These are phyloP conservation scores for Cyclotella atomus DNA, from an alignment of 108 stramenopile genomes.

Conservation along the genomic window DNA sequence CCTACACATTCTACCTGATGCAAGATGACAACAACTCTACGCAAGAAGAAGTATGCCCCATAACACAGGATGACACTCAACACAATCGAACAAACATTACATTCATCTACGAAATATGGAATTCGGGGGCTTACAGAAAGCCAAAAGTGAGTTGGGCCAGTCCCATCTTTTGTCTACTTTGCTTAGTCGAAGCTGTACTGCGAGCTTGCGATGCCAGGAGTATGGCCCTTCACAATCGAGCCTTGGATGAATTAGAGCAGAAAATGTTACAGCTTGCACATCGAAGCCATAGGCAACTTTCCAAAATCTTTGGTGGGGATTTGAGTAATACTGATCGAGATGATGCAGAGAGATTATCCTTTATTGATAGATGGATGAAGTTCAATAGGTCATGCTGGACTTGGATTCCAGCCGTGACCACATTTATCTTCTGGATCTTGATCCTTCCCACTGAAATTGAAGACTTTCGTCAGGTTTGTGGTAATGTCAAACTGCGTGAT, in stretches of 20 bases:
- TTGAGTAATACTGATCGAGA: constrained; percentile 10
- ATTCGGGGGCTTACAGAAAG: not conserved
- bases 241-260: constrained; percentile 59
- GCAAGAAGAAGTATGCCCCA: constrained; percentile 25
- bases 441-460: constrained; percentile 45
- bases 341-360: constrained; percentile 9
- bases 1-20: constrained; percentile 26
- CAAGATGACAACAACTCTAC: constrained; percentile 12
- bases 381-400: constrained; percentile 46
- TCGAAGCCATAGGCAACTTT: constrained; percentile 21
- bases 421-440: constrained; percentile 56
- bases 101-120: not conserved
- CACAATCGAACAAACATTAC: constrained; percentile 17
- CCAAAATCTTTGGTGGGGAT: constrained; percentile 30
- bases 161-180: constrained; percentile 46
- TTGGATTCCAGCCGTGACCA: constrained; percentile 55
- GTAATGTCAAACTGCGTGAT: constrained; percentile 33
- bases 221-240: constrained; percentile 54
- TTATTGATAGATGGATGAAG: constrained; percentile 20
- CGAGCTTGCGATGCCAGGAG: constrained; percentile 54
- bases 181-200: constrained; percentile 54
- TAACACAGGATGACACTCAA: constrained; percentile 13
- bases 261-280: constrained; percentile 44
- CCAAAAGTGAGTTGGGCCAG: constrained; percentile 36
- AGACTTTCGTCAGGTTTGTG: constrained; percentile 33